Conservation (phyloP, 2,329 filamentous ascomycete species). For the Pyrenophora graminea region DNA sequence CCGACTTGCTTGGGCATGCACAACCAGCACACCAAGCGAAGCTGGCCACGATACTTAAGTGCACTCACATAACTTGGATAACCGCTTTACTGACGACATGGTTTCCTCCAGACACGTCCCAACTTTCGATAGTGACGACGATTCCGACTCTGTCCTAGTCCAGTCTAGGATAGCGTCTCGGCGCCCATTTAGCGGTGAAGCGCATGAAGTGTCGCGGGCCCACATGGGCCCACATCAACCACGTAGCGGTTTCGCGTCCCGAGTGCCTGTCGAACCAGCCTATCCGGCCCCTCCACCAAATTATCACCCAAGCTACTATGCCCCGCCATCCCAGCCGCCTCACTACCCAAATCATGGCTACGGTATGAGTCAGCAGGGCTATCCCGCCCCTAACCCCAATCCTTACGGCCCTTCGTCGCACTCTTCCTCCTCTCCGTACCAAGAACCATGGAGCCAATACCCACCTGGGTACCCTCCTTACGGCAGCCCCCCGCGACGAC, state of each 20-base stretch:
- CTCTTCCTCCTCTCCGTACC: slow-evolving; percentile 44
- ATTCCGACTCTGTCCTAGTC: slow-evolving; percentile 39
- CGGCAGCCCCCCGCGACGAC: slow-evolving; percentile 41
- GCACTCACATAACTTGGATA: not conserved
- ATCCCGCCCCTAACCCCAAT: slow-evolving; percentile 31
- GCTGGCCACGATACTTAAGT: not conserved
- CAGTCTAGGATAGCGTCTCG: slow-evolving; percentile 25
- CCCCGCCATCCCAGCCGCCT: slow-evolving; percentile 38
- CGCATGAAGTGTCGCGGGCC: slow-evolving; percentile 32
- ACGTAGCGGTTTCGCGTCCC: slow-evolving; percentile 41
- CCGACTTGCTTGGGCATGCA: slow-evolving; percentile 4
- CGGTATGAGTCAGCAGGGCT: slow-evolving; percentile 42
- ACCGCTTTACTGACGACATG: slow-evolving; percentile 7
- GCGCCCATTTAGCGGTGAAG: slow-evolving; percentile 36
- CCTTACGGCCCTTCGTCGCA: slow-evolving; percentile 44
- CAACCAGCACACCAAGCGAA: slow-evolving; percentile 1
- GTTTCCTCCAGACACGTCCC: slow-evolving; percentile 28
- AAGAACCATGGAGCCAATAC: slow-evolving; percentile 43
- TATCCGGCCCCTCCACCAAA: slow-evolving; percentile 66
- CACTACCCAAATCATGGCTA: slow-evolving; percentile 41
- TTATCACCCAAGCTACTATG: slow-evolving; percentile 46
- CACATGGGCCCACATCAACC: slow-evolving; percentile 33
- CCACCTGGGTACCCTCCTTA: slow-evolving; percentile 43
- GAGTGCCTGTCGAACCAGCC: slow-evolving; percentile 40
- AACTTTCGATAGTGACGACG: slow-evolving; percentile 41